Evolutionary conservation across 345 rosid species (phyloP).

Genomic region (Acer saccharum): DNA sequence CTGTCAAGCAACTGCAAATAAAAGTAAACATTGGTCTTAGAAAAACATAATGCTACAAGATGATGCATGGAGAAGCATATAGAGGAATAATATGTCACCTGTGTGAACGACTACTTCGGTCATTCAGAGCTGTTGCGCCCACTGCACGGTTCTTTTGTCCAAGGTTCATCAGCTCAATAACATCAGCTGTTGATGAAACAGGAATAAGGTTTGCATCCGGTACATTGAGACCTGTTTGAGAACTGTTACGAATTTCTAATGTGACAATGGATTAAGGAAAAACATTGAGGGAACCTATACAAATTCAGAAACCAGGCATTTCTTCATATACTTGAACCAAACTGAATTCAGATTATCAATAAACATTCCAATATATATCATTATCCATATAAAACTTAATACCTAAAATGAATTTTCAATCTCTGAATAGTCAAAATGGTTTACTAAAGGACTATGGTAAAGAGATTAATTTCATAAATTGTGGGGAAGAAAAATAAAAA

Average conservation of each 20-base stretch:
- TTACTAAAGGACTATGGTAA: neutral
- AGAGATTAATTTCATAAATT: neutral
- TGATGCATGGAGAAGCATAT: conserved; percentile 5
- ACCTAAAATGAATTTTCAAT: neutral
- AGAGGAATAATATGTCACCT: conserved; percentile 51
- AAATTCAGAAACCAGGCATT: neutral
- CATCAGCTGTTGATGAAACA: conserved; percentile 85
- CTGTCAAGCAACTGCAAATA: conserved; percentile 86
- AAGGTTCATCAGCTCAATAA: conserved; percentile 84
- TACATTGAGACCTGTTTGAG: conserved; percentile 91
- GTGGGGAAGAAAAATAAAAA: conserved; percentile 2
- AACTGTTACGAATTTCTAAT: conserved; percentile 90
- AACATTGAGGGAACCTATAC: neutral
- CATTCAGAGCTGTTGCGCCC: conserved; percentile 95
- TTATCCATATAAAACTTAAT: neutral
- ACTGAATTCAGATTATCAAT: neutral
- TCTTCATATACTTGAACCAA: conserved; percentile 4
- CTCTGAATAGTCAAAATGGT: neutral
- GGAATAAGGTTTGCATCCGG: conserved; percentile 87
- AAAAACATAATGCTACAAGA: neutral
- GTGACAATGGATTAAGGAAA: conserved; percentile 60
- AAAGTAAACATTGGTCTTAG: conserved; percentile 11
- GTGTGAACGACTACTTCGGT: conserved; percentile 97
- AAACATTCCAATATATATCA: neutral
- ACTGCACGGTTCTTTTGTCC: conserved; percentile 93